Evolutionary conservation across 345 rosid genomes (phyloP), one percentile per base, ranked within the genome.

Genomic region (Dimocarpus longan): DNA sequence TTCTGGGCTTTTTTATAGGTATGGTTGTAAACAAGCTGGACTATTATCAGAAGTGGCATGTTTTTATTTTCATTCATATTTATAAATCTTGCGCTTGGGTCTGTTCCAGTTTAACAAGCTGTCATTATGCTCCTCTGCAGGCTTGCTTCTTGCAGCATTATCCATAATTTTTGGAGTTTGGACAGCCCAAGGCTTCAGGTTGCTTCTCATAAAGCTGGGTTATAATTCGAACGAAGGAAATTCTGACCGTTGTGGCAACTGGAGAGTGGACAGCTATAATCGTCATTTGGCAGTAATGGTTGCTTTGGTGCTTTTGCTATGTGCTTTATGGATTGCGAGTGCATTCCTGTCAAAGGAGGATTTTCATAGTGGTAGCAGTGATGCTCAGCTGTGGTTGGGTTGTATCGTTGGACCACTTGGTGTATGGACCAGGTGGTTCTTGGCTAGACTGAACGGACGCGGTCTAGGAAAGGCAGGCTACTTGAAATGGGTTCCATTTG

Each of bases 351-450:
- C 91, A 52, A 84, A 82, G 78, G 67, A 88, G 73, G 90, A 90
- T 72, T 93, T 90, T 50, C 77, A 81, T 66, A 83, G 80, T 46
- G 87, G 86, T 52, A 83, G 88, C 75, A 86, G 87, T 44, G 82
- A 64, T 16, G 88, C 93, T 71, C 84, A 96, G 65, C 84, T 96
- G 68, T 94, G 98, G 97, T 71, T 93, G 75, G 99, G 91, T 67
- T 96, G 97, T 84, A 68, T 87, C 62, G 92, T 91, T 75, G 98
- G 87, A 42, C 88, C 94, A 0, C 75, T 89, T 5, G 99, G 99
- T 52, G 99, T 94, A 10, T 96, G 99, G 99, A 90, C 90, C 67
- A 93, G 99, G 88, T 96, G 99, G 98, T 91, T 89, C 86, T 80
- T 96, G 78, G 95, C 98, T 24, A 84, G 95, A 39, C 86, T 92